phyloP scores from a whole-genome alignment of 139 green algal genomes.

The Chlorella sp. region DNA sequence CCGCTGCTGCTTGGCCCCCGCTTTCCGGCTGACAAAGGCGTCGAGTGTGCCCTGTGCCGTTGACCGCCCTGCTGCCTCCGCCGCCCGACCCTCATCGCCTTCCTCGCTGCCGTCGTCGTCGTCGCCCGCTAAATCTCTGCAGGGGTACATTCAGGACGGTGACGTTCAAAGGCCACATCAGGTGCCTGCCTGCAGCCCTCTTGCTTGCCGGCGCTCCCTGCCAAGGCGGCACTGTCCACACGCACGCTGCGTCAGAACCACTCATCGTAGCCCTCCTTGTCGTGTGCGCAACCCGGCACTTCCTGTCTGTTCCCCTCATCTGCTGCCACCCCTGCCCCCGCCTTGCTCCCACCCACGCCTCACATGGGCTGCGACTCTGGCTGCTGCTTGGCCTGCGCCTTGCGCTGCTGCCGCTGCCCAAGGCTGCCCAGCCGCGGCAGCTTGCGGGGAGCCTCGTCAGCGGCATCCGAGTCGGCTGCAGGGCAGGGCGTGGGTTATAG shows the following conservation, averaged over 20 bases:
- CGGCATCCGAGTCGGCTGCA: neutral
- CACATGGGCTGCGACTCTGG: constrained; percentile 35
- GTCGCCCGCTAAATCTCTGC: constrained; percentile 23
- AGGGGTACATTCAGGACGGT: no score
- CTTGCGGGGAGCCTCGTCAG: constrained; percentile 10
- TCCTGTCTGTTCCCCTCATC: no score
- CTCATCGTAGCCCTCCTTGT: neutral
- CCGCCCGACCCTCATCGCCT: neutral
- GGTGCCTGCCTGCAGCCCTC: no score
- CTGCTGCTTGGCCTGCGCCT: constrained; percentile 22
- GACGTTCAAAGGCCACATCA: no score
- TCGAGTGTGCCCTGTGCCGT: constrained; percentile 5
- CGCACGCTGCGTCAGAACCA: no score
- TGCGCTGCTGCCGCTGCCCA: constrained; percentile 13
- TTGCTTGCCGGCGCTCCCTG: no score
- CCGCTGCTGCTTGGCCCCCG: neutral
- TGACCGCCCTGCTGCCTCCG: neutral
- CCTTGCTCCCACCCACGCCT: neutral
- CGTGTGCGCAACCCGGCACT: no score
- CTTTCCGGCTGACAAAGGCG: neutral
- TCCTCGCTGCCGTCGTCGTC: neutral
- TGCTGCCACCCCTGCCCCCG: no score
- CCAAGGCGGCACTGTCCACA: no score
- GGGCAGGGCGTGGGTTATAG: neutral
- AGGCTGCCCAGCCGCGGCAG: constrained; percentile 20